Evolutionary conservation across 1,284 basidiomycete genomes (phyloP), one percentile per base, ranked within the genome.

Genomic region (Cutaneotrichosporon cavernicola): DNA sequence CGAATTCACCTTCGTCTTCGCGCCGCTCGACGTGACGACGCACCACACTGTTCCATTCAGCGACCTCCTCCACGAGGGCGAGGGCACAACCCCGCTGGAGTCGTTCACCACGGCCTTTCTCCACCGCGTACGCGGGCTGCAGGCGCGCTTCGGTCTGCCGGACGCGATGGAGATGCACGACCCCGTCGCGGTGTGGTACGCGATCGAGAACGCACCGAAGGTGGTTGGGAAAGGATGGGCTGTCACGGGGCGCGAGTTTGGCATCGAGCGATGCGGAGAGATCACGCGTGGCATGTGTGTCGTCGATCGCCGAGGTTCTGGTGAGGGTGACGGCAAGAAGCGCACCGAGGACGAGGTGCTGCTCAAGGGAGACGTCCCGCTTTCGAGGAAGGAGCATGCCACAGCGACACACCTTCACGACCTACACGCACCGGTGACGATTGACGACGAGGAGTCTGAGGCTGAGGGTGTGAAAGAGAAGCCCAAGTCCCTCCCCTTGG

Each of bases 81-180:
- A 86, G 3, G 49, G n/a, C 38, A 56, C 56, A 16, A 63, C 55
- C 11, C 53, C 64, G 11, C 18, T 94, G 21, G 80, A 83, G 31
- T 86, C 89, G 73, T 95, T 95, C 74, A 90, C 89, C 7, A 89
- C 88, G 66, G 85, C 90, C 5, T 88, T 96, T 80, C 81, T 94
- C 1, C 87, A 89, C 71, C 85, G 87, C 47, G 87, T 91, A 5
- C 82, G 90, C 40, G 87, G 88, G 65, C 71, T 83, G 40, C 81
- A 83, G 71, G 81, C 88, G 31, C 88, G 89, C 85, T 76, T 89
- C 22, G 81, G 85, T 51, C 88, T 87, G 65, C 88, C 88, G n/a
- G 91, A 93, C 77, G 88, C 85, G 9, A 86, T 93, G 86, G 90
- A 92, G 80, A 84, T 95, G 70, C 80, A 81, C 72, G 80, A 81